Base-by-base conservation (phyloP, 139 green algal species). In the Dunaliella sp. region DNA sequence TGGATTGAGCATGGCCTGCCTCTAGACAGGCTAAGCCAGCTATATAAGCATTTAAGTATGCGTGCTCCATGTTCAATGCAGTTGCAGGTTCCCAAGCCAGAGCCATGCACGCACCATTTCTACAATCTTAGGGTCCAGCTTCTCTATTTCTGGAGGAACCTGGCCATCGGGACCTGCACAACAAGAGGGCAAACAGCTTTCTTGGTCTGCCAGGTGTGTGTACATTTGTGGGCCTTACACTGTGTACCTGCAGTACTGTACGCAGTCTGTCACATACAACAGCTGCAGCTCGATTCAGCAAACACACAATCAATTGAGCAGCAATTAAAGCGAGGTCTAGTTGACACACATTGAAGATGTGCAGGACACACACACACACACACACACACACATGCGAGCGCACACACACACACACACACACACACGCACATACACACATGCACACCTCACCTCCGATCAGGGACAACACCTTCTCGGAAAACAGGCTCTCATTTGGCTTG, bases 381-480 rank as follows among this genome's bases (percentile, higher is more conserved):
- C 1, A 38, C 59, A 36, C 78, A 16, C 84, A 72, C 26, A 33
- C 57, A 82, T 36, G 30, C 73, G 28, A 7, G 1, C 82, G 1
- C 59, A 74, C 16, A 38, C 77, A 38, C 33, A 1, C 21, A 83
- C 12, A 1, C 30, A 3, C 25, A n/a, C 83, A 82, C 2, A 76
- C 36, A 86, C 36, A 28, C 32, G 78, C n/a, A 37, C 31, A 57
- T 1, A 24, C 31, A 16, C 3, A 2, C 59, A 82, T n/a, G 36
- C 2, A 65, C 33, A 74, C 12, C 36, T 58, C 35, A 89, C 93
- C 93, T 88, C 82, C 85, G 57, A 97, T 90, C 91, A 97, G 87
- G 37, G 93, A 86, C 75, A 96, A 58, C 1, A 91, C 93, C 25
- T 89, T 84, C 36, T 88, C 77, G 21, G 92, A 94, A 34, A 95